Base-by-base conservation (phyloP, 208 protist species). In the Crithidia acanthocephali region DNA sequence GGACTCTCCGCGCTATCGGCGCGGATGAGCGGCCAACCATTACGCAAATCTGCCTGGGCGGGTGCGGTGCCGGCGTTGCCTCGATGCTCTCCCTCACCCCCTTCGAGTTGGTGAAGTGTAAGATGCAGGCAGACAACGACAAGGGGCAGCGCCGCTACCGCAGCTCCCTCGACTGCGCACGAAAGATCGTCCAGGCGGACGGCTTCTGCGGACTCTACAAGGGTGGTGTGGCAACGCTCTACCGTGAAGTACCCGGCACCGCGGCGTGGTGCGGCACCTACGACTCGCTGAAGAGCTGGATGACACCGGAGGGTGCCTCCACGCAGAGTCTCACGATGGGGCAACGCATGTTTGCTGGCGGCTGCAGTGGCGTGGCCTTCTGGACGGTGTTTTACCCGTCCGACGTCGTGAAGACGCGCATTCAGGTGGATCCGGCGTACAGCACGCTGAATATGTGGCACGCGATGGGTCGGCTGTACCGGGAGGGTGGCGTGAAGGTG, bases 371-470 rank as follows among this genome's bases (percentile, higher is more conserved):
- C 2, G 85, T 92, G 22, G 81, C 85, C 2, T 95, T 90, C 65
- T 96, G 94, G 94, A 88, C 89, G 1, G 64, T 83, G 8, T 89
- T 95, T 44, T 97, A 93, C 60, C 91, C 94, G 0, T 89, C 89
- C 11, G 94, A 97, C 62, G 86, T 96, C 5, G 80, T 92, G 40
- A 96, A 96, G 71, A 96, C 94, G 2, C 79, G 92, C 9, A 84
- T 97, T 27, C 92, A 97, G 75, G 84, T 94, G 18, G 88, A 95
- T 60, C 68, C 85, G 0, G 51, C 51, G 4, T 86, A 79, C 44
- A 44, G 32, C 5, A 23, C 47, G 0, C n/a, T 70, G 35, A 68
- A 63, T 50, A 72, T 96, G 23, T 33, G 61, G 25, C 51, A 45
- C 11, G 80, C 77, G 3, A 71, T 94, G 22, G 42, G 37, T 11